Conservation (phyloP, 176 grass and related monocot species). For the Zoysia pacifica region DNA sequence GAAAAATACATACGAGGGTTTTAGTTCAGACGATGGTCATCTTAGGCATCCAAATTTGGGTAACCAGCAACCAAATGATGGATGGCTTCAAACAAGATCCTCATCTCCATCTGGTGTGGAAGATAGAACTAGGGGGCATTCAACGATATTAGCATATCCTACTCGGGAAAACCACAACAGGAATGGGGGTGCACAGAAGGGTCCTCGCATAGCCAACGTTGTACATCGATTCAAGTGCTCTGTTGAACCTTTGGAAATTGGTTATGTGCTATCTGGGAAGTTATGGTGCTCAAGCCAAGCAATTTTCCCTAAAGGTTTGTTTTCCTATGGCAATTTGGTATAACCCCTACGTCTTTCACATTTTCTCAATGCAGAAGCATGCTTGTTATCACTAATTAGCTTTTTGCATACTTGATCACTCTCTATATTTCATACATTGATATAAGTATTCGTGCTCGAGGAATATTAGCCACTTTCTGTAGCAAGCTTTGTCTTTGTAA, state of each 20-base stretch:
- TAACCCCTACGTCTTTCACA: not conserved
- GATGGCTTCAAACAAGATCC: slow-evolving; percentile 25
- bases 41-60: slow-evolving; percentile 21
- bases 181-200: slow-evolving; percentile 51
- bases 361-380: not conserved
- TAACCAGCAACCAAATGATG: slow-evolving; percentile 37
- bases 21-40: slow-evolving; percentile 24
- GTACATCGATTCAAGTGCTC: slow-evolving; percentile 63
- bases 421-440: not conserved
- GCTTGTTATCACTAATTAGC: not conserved
- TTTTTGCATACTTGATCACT: not conserved
- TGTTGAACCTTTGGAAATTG: slow-evolving; percentile 84
- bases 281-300: slow-evolving; percentile 64
- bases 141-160: slow-evolving; percentile 17
- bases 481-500: slow-evolving; percentile 30
- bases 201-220: slow-evolving; percentile 78
- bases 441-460: not conserved
- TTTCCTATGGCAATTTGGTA: slow-evolving; percentile 19
- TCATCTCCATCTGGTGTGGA: slow-evolving; percentile 23
- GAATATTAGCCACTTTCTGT: not conserved
- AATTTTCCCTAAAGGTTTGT: slow-evolving; percentile 83
- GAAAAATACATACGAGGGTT: not conserved
- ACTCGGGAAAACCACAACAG: slow-evolving; percentile 33
- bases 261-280: slow-evolving; percentile 59
- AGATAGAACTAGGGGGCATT: slow-evolving; percentile 38